Percentiles rank a stretch among this genome's conserved stretches.
Conservation (phyloP, 495 filamentous ascomycete species). For the Aspergillus asperescens region DNA sequence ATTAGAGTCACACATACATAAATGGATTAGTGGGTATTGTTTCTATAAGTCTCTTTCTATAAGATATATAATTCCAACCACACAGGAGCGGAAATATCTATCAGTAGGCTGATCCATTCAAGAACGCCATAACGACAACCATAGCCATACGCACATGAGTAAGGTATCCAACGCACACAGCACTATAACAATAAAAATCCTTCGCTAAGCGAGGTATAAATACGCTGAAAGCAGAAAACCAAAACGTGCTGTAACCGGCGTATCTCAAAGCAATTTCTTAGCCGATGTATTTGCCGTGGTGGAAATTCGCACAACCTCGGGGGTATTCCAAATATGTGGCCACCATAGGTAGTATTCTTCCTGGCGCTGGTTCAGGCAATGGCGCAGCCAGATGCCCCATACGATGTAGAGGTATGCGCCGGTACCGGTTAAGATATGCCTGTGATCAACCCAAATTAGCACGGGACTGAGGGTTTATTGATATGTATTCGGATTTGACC, state of each 20-base stretch:
- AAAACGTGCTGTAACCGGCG: background rate
- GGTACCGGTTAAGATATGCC: slow-evolving; percentile 61
- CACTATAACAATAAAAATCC: background rate
- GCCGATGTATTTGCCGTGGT: slow-evolving; percentile 27
- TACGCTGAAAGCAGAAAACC: background rate
- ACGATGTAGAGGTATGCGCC: slow-evolving; percentile 80
- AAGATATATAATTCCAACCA: background rate
- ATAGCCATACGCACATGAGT: background rate
- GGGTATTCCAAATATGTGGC: slow-evolving; percentile 61
- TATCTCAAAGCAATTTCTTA: slow-evolving; percentile 41
- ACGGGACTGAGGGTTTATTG: background rate
- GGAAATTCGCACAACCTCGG: slow-evolving; percentile 51
- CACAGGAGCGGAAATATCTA: background rate
- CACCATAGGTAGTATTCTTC: slow-evolving; percentile 71
- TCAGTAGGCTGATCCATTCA: background rate
- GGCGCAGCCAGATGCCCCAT: slow-evolving; percentile 82
- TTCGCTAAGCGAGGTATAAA: background rate
- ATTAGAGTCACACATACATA: background rate
- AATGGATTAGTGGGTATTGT: background rate
- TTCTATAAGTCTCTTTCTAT: slow-evolving; percentile 5
- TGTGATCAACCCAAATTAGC: slow-evolving; percentile 22
- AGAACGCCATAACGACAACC: background rate
- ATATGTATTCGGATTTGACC: slow-evolving; percentile 4
- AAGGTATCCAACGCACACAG: background rate
- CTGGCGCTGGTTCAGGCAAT: slow-evolving; percentile 71